These are phyloP conservation scores for Dryas integrifolia DNA, from an alignment of 331 rosid species.

Conservation along the genomic window DNA sequence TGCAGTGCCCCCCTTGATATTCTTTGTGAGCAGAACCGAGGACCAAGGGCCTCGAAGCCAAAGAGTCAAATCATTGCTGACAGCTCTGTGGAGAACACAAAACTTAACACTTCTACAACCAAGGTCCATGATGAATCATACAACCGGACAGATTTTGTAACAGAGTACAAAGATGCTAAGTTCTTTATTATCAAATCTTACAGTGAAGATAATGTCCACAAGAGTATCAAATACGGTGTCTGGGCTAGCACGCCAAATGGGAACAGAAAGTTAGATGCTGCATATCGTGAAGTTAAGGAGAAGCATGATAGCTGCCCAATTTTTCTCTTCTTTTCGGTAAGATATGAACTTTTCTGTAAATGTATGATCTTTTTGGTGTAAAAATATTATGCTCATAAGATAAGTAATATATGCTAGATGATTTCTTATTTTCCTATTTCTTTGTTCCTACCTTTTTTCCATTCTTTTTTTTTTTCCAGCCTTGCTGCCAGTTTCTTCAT, in stretches of 20 bases:
- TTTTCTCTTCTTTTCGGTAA: constrained; percentile 77
- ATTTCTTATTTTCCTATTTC: neutral
- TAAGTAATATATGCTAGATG: neutral
- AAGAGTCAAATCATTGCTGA: constrained; percentile 54
- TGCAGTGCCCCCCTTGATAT: constrained; percentile 70
- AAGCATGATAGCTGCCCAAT: constrained; percentile 63
- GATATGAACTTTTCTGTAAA: constrained; percentile 11
- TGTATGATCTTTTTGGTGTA: neutral
- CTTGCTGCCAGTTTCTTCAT: constrained; percentile 13
- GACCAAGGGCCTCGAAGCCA: constrained; percentile 80
- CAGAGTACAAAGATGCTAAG: constrained; percentile 69
- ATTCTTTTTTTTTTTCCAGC: neutral
- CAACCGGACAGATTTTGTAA: constrained; percentile 58
- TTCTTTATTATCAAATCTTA: constrained; percentile 81
- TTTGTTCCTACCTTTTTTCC: neutral
- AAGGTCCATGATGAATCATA: constrained; percentile 50
- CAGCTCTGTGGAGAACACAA: constrained; percentile 47
- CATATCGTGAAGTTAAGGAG: constrained; percentile 68
- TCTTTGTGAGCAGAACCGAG: constrained; percentile 78
- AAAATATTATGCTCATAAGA: neutral
- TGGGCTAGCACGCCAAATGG: constrained; percentile 96
- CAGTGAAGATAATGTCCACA: constrained; percentile 88
- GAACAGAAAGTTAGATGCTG: constrained; percentile 77
- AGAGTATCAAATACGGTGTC: constrained; percentile 82
- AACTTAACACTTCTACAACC: constrained; percentile 29